phyloP scores from a whole-genome alignment of 2,329 filamentous ascomycete genomes.

The Diaporthe aspalathi region DNA sequence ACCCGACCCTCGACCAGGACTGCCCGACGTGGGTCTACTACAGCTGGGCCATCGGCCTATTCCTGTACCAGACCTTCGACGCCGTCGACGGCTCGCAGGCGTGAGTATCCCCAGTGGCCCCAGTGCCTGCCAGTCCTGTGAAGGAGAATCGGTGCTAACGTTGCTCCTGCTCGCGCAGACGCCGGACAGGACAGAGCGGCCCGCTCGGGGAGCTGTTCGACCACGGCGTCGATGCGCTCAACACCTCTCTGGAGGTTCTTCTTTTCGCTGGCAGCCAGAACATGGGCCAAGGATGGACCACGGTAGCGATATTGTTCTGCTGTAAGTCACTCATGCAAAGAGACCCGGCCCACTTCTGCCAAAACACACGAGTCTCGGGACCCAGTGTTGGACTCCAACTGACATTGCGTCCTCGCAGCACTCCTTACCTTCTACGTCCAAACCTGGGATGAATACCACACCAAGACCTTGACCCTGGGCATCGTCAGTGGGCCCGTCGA shows the following conservation, averaged over 20 bases:
- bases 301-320: constrained; percentile 84
- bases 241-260: constrained; percentile 92
- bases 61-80: constrained; percentile 98
- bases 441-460: constrained; percentile 99
- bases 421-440: constrained; percentile 98
- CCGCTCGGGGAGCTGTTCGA: constrained; percentile 97
- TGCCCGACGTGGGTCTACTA: constrained; percentile 97
- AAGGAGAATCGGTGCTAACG: constrained; percentile 30
- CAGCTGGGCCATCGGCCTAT: constrained; percentile 88
- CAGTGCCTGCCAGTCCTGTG: too few species aligned
- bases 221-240: constrained; percentile 95
- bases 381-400: neutral
- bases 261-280: constrained; percentile 95
- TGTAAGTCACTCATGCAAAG: constrained; percentile 61
- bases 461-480: constrained; percentile 92
- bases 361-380: neutral
- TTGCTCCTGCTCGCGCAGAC: constrained; percentile 56
- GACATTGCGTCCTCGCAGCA: constrained; percentile 57
- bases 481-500: constrained; percentile 95
- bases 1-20: constrained; percentile 91
- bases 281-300: constrained; percentile 91
- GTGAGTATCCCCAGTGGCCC: constrained; percentile 62
- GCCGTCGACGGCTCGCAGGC: constrained; percentile 95
- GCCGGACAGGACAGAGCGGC: constrained; percentile 90
- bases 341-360: constrained; percentile 27